Percentiles rank a stretch among this genome's conserved stretches.
Conservation (phyloP, 2,329 filamentous ascomycete species). For the Venturia carpophila region DNA sequence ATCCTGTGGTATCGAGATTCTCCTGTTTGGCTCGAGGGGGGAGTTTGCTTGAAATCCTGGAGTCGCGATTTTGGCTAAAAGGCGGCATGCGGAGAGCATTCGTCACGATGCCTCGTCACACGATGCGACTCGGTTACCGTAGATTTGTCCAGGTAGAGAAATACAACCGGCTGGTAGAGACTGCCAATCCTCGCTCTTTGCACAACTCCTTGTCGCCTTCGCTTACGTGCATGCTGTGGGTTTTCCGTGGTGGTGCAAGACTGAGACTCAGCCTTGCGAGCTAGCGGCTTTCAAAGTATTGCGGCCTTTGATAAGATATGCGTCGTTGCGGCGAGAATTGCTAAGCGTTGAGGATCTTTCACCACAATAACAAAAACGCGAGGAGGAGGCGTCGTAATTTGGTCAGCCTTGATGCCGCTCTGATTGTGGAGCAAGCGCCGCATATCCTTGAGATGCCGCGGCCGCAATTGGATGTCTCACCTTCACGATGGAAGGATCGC, state of each 20-base stretch:
- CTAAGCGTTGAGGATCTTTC: not conserved
- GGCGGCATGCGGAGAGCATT: too few relatives aligned
- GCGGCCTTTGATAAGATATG: not conserved
- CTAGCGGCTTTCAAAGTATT: not conserved
- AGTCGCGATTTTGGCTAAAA: too few relatives aligned
- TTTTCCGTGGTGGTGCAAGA: not conserved
- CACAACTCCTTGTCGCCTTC: not conserved
- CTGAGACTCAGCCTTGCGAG: not conserved
- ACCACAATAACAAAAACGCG: not conserved
- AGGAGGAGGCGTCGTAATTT: too few relatives aligned
- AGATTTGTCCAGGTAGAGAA: not conserved
- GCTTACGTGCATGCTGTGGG: not conserved
- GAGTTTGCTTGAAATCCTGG: too few relatives aligned
- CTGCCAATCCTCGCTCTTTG: not conserved
- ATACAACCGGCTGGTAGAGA: not conserved
- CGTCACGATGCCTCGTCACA: not conserved
- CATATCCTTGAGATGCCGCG: not conserved
- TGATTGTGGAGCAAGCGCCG: not conserved
- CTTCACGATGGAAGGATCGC: not conserved
- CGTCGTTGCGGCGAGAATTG: not conserved
- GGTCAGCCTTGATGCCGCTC: not conserved
- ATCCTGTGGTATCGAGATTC: too few relatives aligned
- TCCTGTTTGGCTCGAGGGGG: too few relatives aligned
- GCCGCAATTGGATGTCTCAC: not conserved
- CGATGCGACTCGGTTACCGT: not conserved